These are phyloP conservation scores for Colletotrichum viniferum DNA, from an alignment of 2,329 filamentous ascomycete species.

Conservation along the genomic window DNA sequence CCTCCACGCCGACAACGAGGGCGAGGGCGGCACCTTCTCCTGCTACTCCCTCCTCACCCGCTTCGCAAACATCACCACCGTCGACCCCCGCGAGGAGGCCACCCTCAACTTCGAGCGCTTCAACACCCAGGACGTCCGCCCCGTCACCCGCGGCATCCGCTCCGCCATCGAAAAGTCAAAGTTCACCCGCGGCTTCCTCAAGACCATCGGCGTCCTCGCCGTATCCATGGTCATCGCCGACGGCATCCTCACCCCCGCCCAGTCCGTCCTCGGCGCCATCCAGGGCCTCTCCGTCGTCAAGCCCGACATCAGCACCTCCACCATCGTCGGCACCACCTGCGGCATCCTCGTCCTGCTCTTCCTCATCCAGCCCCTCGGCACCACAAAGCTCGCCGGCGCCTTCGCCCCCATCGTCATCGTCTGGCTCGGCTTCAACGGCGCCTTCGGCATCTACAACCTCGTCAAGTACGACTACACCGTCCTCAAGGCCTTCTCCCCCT, in stretches of 20 bases:
- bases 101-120: constrained; percentile 64
- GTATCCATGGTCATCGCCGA: constrained; percentile 72
- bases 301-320: constrained; percentile 56
- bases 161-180: constrained; percentile 61
- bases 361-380: constrained; percentile 67
- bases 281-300: constrained; percentile 66
- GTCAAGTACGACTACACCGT: constrained; percentile 56
- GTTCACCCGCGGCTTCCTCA: constrained; percentile 57
- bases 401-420: constrained; percentile 72
- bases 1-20: constrained; percentile 70
- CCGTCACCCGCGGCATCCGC: constrained; percentile 56
- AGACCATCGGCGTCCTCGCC: constrained; percentile 66
- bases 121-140: constrained; percentile 58
- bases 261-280: constrained; percentile 72
- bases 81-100: constrained; percentile 61
- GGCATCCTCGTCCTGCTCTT: constrained; percentile 70
- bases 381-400: constrained; percentile 59
- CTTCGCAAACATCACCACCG: constrained; percentile 62
- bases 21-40: constrained; percentile 73
- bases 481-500: constrained; percentile 60
- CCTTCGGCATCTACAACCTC: constrained; percentile 68
- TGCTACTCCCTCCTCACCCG: constrained; percentile 68
- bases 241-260: constrained; percentile 71
- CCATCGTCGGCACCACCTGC: constrained; percentile 68
- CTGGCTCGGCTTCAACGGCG: constrained; percentile 69